phyloP scores from a whole-genome alignment of 805 yeast species.

The Yarrowia divulgata region DNA sequence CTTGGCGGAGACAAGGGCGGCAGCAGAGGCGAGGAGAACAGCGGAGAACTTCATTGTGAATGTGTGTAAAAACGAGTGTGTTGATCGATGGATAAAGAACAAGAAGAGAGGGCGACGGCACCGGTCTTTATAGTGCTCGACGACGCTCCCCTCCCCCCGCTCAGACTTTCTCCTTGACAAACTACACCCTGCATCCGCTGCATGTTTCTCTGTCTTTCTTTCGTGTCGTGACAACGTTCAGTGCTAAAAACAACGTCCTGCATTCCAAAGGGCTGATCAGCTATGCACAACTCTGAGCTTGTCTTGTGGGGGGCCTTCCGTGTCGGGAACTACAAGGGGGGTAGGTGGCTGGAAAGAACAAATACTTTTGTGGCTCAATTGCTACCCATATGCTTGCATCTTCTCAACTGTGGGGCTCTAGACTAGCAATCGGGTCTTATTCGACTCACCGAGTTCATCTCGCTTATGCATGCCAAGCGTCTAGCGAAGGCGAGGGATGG shows the following conservation, averaged over 20 bases:
- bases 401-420: too few species aligned
- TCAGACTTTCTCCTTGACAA: not conserved
- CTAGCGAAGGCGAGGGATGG: not conserved
- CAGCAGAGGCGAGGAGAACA: conserved; percentile 31
- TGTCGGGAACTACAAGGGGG: not conserved
- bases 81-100: conserved; percentile 2
- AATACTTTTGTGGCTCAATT: too few species aligned
- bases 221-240: conserved; percentile 27
- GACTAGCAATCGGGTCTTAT: not conserved
- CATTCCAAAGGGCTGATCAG: conserved; percentile 21
- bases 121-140: not conserved
- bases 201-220: not conserved
- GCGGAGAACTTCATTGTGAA: conserved; percentile 26
- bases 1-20: conserved; percentile 29
- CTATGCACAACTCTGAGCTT: conserved; percentile 1
- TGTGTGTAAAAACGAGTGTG: conserved; percentile 11
- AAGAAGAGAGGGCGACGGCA: not conserved
- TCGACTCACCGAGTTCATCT: not conserved
- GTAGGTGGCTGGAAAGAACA: not conserved
- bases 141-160: not conserved
- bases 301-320: not conserved
- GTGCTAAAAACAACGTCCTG: not conserved
- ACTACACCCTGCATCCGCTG: conserved; percentile 9
- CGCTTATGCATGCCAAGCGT: conserved; percentile 20
- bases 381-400: too few species aligned